Evolutionary conservation across 345 rosid genomes (phyloP).

Genomic region (Eucalyptus caleyi): DNA sequence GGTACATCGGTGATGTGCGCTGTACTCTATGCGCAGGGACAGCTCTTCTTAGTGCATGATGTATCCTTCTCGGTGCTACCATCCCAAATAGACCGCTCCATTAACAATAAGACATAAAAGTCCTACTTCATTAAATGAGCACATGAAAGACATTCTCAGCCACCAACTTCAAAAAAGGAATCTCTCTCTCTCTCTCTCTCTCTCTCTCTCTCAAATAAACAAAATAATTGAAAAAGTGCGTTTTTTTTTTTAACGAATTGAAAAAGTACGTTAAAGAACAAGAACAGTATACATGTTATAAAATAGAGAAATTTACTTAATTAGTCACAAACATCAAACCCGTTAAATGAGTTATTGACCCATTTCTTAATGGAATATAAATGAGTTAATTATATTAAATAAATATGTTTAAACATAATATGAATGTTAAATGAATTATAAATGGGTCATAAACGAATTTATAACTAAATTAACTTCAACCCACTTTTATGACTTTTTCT

Average conservation of each 20-base stretch:
- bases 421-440: too few species aligned
- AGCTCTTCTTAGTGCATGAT: background rate
- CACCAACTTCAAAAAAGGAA: background rate
- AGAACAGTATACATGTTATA: background rate
- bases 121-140: background rate
- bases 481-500: too few species aligned
- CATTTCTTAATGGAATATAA: too few species aligned
- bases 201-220: background rate
- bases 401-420: too few species aligned
- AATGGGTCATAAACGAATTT: too few species aligned
- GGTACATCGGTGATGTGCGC: background rate
- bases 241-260: background rate
- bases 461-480: too few species aligned
- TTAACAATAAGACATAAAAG: background rate
- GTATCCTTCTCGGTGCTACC: background rate
- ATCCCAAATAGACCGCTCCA: background rate
- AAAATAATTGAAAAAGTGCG: background rate
- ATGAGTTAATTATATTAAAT: too few species aligned
- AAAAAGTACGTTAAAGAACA: background rate
- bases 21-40: background rate
- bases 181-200: background rate
- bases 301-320: background rate
- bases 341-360: too few species aligned
- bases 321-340: background rate
- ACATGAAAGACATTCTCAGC: background rate